Base-by-base conservation (phyloP, 2,329 filamentous ascomycete species). In the Diplodia scrobiculata region DNA sequence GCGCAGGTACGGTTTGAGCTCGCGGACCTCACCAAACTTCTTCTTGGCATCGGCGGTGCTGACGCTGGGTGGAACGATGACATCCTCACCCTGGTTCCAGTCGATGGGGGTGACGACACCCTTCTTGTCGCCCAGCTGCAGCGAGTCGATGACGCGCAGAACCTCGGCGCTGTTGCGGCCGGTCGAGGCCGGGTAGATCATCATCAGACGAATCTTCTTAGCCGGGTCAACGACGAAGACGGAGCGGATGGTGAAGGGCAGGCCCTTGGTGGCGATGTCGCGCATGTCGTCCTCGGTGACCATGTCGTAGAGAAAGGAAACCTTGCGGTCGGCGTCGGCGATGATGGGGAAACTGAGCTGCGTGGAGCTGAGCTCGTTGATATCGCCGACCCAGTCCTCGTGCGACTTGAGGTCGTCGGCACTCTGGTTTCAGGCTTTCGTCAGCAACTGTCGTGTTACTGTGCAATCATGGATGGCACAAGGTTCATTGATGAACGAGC, bases 141-240 rank as follows among this genome's bases (percentile, higher is more conserved):
- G 79, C 64, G 79, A 81, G 74, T 83, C 82, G 68, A 84, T 77
- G 41, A 83, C 79, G 68, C 82, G 81, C 29, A 84, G 78, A 13
- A 84, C 81, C 75, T 84, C 82, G 54, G 82, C 81, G 47, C 81
- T 82, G 79, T 84, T 84, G 72, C 82, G 80, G 67, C 86, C 85
- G 47, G 85, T 87, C 65, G 83, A 86, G 59, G 86, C 86, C 29
- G 85, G 85, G 80, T 88, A 88, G 68, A 83, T 83, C 68, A 88
- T 79, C 73, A 87, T 87, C 66, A 84, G 80, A 70, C 85, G 84
- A 74, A 88, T 87, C 68, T 81, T 86, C 82, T 87, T 87, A 79
- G 84, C 84, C 66, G 85, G 86, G 79, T 88, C 85, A 76, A 88
- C 86, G 76, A 87, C 79, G 79, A 87, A 88, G 73, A 88, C 85